phyloP scores from a whole-genome alignment of 768 basidiomycete genomes.

The Collybiopsis luxurians region DNA sequence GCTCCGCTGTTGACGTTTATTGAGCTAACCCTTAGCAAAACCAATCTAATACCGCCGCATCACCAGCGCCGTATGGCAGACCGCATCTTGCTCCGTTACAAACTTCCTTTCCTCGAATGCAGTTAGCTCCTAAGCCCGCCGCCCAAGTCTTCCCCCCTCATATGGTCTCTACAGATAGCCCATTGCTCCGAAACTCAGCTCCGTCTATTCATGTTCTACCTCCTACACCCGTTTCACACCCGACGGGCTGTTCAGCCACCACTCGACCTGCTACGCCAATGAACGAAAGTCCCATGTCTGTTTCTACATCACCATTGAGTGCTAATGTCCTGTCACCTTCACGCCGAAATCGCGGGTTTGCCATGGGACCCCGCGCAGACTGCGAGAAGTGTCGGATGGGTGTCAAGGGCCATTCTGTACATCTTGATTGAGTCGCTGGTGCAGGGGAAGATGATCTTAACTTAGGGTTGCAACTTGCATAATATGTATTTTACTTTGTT shows the following conservation, averaged over 20 bases:
- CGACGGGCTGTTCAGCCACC: constrained; percentile 11
- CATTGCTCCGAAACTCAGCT: constrained; percentile 4
- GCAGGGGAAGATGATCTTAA: neutral
- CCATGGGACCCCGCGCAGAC: constrained; percentile 70
- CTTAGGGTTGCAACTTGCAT: neutral
- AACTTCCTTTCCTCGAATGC: constrained; percentile 13
- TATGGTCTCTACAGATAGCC: neutral
- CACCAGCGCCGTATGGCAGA: constrained; percentile 3
- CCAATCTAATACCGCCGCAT: neutral
- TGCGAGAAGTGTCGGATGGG: constrained; percentile 64
- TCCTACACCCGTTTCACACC: constrained; percentile 19
- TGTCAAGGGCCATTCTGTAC: constrained; percentile 72
- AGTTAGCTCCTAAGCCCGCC: neutral
- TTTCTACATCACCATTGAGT: constrained; percentile 24
- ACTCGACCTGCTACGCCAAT: constrained; percentile 18
- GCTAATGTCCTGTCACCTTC: constrained; percentile 16
- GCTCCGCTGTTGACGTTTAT: neutral
- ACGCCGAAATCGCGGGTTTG: constrained; percentile 47
- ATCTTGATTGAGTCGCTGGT: constrained; percentile 60
- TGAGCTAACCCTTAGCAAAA: neutral
- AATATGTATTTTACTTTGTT: neutral
- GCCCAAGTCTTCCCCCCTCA: neutral
- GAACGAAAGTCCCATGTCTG: constrained; percentile 16
- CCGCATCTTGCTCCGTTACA: constrained; percentile 15
- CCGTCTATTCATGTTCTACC: constrained; percentile 27